Base-by-base conservation (phyloP, 2,329 filamentous ascomycete genomes). In the Penicillium sp. region DNA sequence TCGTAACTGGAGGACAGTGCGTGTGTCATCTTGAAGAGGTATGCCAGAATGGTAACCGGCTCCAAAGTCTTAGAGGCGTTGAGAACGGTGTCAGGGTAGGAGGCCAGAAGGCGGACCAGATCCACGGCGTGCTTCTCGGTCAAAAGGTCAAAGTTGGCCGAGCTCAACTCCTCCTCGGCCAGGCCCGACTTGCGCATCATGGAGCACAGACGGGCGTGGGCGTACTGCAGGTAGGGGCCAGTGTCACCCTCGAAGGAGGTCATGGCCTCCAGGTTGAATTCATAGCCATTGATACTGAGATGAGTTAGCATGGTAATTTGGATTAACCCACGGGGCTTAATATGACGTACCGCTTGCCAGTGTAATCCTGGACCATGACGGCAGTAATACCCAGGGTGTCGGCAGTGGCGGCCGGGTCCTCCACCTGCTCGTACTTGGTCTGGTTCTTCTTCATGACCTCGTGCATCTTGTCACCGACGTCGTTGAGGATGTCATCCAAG, bases 351-450 rank as follows among this genome's bases (percentile, higher is more conserved):
- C 87, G 81, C 81, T 96, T 97, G 67, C 91, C 93, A 56, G 81
- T 86, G 89, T 97, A 95, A 65, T 97, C 93, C 71, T 97, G 91
- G 16, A 95, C 89, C 89, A 97, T 97, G 64, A 97, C 91, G 64
- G 87, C 86, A 55, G 86, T 90, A 65, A 97, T 96, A 54, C 91
- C 93, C 3, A 97, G 79, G 9, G 81, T 88, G 72, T 97, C 93
- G 51, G 93, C 89, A 8, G 84, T 86, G 44, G 81, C 79, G 44
- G 82, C 83, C 0, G 91, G 91, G 67, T 97, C 77, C 62, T 85
- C 86, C 16, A 98, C 85, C 70, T 96, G 89, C 46, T 82, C 74
- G 70, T 97, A 98, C 76, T 98, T 98, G 64, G 79, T 77, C 60
- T 86, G 78, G 69, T 97, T 97, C 74, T 85, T 86, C 70, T 76